Conservation (phyloP, 1,139 yeast genomes). For the Scheffersomyces illinoinensis region DNA sequence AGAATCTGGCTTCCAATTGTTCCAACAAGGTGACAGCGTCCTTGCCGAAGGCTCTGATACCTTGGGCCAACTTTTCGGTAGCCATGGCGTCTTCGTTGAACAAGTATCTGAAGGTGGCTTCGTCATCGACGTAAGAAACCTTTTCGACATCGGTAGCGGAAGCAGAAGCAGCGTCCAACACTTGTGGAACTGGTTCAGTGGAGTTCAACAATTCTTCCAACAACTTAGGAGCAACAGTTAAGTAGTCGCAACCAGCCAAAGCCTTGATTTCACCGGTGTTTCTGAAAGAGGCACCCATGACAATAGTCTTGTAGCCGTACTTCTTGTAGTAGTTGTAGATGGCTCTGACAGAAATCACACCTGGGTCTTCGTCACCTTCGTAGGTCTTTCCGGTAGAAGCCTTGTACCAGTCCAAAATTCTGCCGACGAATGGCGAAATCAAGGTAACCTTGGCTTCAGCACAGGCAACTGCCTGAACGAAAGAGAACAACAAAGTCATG, state of each 20-base stretch:
- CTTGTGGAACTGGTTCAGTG: constrained; percentile 72
- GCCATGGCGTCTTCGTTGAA: constrained; percentile 98
- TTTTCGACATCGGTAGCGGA: constrained; percentile 57
- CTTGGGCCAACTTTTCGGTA: constrained; percentile 95
- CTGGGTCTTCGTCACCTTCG: constrained; percentile 84
- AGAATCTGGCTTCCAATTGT: constrained; percentile 73
- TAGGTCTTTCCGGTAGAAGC: constrained; percentile 88
- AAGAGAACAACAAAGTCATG: constrained; percentile 92
- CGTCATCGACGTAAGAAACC: constrained; percentile 82
- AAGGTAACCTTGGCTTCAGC: constrained; percentile 97
- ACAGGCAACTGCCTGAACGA: constrained; percentile 97
- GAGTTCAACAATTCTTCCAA: constrained; percentile 89
- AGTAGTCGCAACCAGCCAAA: constrained; percentile 94
- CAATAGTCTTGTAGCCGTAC: constrained; percentile 93
- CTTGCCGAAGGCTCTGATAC: constrained; percentile 96
- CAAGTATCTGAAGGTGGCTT: constrained; percentile 85
- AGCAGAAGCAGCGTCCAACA: constrained; percentile 68
- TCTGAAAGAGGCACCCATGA: constrained; percentile 99
- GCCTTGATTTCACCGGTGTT: constrained; percentile 95
- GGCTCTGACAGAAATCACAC: constrained; percentile 84
- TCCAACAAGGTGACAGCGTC: constrained; percentile 86
- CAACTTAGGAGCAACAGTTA: constrained; percentile 92
- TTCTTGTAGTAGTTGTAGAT: constrained; percentile 98
- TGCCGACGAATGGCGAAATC: constrained; percentile 98
- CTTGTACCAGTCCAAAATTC: constrained; percentile 99